Percentiles rank a stretch among this genome's conserved stretches.
These are phyloP conservation scores for Leccinum uliginosum DNA, from an alignment of 768 basidiomycete genomes.

Conservation along the genomic window DNA sequence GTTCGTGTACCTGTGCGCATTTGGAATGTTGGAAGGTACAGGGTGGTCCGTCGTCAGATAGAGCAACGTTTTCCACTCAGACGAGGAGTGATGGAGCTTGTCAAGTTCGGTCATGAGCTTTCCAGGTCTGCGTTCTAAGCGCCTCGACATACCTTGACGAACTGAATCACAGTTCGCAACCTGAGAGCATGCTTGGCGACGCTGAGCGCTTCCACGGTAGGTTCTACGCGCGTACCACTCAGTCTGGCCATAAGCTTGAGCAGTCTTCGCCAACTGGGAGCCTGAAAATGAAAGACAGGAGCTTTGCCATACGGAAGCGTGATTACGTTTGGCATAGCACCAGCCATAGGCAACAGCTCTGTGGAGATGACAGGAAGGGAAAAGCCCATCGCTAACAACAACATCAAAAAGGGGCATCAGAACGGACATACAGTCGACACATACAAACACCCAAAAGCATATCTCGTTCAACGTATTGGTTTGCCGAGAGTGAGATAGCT, in stretches of 20 bases:
- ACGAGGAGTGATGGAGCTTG: constrained; percentile 55
- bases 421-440: constrained; percentile 29
- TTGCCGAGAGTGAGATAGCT: constrained; percentile 20
- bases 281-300: constrained; percentile 68
- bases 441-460: constrained; percentile 59
- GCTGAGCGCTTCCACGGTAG: constrained; percentile 64
- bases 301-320: constrained; percentile 65
- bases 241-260: constrained; percentile 72
- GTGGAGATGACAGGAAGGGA: constrained; percentile 50
- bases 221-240: constrained; percentile 65
- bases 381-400: constrained; percentile 61
- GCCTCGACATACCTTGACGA: constrained; percentile 56
- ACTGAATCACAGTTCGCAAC: constrained; percentile 74
- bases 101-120: constrained; percentile 3
- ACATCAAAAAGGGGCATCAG: constrained; percentile 5
- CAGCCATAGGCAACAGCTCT: constrained; percentile 43
- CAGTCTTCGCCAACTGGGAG: constrained; percentile 69
- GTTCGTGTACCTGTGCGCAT: constrained; percentile 46
- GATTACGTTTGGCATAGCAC: constrained; percentile 67
- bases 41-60: constrained; percentile 77
- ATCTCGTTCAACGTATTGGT: constrained; percentile 53
- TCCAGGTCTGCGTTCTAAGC: background rate
- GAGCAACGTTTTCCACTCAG: constrained; percentile 69
- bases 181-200: constrained; percentile 51
- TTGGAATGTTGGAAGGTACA: constrained; percentile 42